Percentiles rank a stretch among this genome's conserved stretches.
phyloP scores from a whole-genome alignment of 116 monocot genomes.

The Cymodocea nodosa region DNA sequence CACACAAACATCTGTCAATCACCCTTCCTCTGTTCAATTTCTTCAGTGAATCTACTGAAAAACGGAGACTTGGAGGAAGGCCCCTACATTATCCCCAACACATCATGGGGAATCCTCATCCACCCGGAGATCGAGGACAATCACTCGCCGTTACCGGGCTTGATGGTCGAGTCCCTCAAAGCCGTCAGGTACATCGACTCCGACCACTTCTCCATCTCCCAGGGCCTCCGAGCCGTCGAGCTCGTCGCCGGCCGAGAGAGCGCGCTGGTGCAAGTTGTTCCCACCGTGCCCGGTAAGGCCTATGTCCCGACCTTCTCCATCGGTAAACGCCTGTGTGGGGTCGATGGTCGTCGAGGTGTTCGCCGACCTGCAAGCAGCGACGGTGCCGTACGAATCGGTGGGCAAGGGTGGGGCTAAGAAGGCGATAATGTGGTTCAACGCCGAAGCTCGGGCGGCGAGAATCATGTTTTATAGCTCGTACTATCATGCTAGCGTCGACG shows the following conservation, averaged over 20 bases:
- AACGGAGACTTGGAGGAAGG: slow-evolving; percentile 70
- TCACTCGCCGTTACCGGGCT: slow-evolving; percentile 46
- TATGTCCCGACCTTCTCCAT: slow-evolving; percentile 57
- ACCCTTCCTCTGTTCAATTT: no score
- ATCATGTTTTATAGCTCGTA: slow-evolving; percentile 62
- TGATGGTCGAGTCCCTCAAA: slow-evolving; percentile 48
- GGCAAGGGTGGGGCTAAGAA: slow-evolving; percentile 63
- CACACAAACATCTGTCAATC: no score
- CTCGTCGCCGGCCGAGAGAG: slow-evolving; percentile 72
- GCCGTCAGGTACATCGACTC: slow-evolving; percentile 51
- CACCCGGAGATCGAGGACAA: slow-evolving; percentile 54
- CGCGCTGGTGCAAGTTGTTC: slow-evolving; percentile 45
- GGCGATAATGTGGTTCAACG: slow-evolving; percentile 37
- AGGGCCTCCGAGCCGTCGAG: slow-evolving; percentile 55
- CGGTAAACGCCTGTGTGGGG: slow-evolving; percentile 60
- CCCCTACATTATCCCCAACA: slow-evolving; percentile 47
- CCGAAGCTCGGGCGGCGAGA: slow-evolving; percentile 19
- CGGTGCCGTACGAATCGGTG: slow-evolving; percentile 51
- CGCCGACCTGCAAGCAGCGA: slow-evolving; percentile 28
- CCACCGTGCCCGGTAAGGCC: slow-evolving; percentile 25
- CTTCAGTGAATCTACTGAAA: slow-evolving; percentile 44
- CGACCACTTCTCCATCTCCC: slow-evolving; percentile 55
- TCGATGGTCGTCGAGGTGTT: slow-evolving; percentile 61
- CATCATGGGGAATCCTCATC: slow-evolving; percentile 47
- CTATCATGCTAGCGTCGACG: slow-evolving; percentile 49